Base-by-base conservation (phyloP, 1,139 yeast genomes). In the Magnusiomyces suaveolens region DNA sequence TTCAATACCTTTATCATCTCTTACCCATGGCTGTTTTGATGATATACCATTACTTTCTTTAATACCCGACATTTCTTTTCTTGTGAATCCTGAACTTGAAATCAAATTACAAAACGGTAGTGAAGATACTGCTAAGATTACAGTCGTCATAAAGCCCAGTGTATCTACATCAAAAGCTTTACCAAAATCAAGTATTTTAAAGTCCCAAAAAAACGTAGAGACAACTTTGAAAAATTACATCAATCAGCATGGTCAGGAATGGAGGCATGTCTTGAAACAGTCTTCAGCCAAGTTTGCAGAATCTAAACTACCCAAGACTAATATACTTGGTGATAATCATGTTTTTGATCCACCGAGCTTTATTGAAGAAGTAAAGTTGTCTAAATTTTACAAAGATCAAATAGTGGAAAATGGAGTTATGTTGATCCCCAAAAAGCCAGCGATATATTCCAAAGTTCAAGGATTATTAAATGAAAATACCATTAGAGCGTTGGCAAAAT, bases 401-500 rank as follows among this genome's bases (percentile, higher is more conserved):
- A 36, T 48, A 8, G 51, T 48, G 16, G 24, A 25, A 3, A 26
- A 39, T 8, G 51, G 51, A 1, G 20, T 14, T 8, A 38, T 48
- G 12, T 12, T 18, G 12, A 36, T 38, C 8, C 46, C 51, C 2
- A 10, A 25, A 12, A 36, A 20, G 32, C n/a, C 18, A 16, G 51
- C 44, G 6, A 14, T 23, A 16, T 36, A 33, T 23, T 23, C 21
- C 8, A 20, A 36, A 8, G 33, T 26, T 23, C 6, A 8, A 16
- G 32, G 24, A n/a, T 2, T 25, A 6, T 14, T 48, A 18, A 21
- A 39, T 4, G 20, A 23, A n/a, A 36, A 24, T n/a, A 33, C 38
- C n/a, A 38, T 38, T 14, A 1, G 16, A 39, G 44, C 46, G 2
- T 20, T 48, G 6, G 24, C 51, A 14, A 20, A 53, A 12, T 66